phyloP scores from a whole-genome alignment of 805 yeast species.

The Zygoascus flipseniorum region DNA sequence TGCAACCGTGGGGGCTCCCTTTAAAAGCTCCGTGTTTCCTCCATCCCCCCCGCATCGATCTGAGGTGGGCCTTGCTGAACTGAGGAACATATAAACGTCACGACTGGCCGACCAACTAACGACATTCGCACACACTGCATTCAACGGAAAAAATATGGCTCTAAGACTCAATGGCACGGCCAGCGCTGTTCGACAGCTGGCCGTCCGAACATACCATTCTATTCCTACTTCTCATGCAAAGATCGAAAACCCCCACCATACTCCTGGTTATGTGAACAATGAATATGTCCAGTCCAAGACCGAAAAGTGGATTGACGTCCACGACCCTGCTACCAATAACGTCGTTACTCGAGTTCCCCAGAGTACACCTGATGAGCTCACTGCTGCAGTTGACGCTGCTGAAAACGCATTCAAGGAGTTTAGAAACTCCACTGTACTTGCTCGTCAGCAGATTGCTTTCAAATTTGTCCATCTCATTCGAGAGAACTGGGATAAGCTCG shows the following conservation, averaged over 20 bases:
- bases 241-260: conserved; percentile 26
- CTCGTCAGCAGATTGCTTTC: conserved; percentile 57
- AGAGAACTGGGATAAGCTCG: conserved; percentile 59
- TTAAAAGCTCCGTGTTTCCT: neutral
- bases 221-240: conserved; percentile 21
- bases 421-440: conserved; percentile 42
- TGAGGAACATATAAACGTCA: too few species aligned
- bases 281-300: conserved; percentile 43
- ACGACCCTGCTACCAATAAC: conserved; percentile 67
- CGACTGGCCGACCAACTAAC: too few species aligned
- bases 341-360: conserved; percentile 66
- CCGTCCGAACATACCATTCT: neutral
- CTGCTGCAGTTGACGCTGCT: conserved; percentile 58
- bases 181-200: neutral
- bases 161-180: neutral
- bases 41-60: neutral
- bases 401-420: conserved; percentile 51
- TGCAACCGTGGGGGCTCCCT: neutral
- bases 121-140: too few species aligned
- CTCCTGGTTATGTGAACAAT: conserved; percentile 36
- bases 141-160: too few species aligned
- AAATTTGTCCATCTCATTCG: conserved; percentile 57
- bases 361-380: conserved; percentile 56
- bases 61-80: neutral
- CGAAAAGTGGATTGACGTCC: conserved; percentile 55